Evolutionary conservation across 2,329 filamentous ascomycete species (phyloP).

Genomic region (Ascochyta viciae-villosae): DNA sequence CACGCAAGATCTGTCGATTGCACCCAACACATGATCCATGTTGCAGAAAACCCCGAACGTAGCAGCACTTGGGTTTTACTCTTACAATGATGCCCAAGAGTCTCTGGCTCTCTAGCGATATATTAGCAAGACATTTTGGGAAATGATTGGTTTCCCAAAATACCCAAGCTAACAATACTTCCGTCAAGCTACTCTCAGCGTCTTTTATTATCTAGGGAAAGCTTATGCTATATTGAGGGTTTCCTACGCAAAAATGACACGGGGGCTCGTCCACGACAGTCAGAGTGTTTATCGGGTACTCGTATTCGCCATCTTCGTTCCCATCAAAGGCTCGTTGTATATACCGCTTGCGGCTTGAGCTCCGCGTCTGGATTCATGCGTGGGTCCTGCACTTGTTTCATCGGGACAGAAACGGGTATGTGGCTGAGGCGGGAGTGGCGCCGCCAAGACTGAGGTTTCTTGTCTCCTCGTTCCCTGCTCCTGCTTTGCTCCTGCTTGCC

Average conservation of each 20-base stretch:
- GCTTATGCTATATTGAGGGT: not conserved
- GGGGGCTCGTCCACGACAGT: not conserved
- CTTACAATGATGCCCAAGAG: too few relatives aligned
- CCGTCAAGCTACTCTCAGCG: too few relatives aligned
- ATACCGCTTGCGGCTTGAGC: not conserved
- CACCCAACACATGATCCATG: not conserved
- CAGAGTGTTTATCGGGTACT: not conserved
- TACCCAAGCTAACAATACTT: too few relatives aligned
- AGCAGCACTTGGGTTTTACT: too few relatives aligned
- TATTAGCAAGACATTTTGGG: too few relatives aligned
- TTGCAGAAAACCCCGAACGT: too few relatives aligned
- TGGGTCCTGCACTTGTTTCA: conserved; percentile 11
- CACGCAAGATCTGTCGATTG: not conserved
- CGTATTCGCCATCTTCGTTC: not conserved
- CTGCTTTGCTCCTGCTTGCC: not conserved
- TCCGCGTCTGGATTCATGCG: conserved; percentile 13
- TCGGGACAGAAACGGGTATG: not conserved
- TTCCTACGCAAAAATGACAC: not conserved
- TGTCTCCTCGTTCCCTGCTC: not conserved
- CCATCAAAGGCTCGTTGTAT: not conserved
- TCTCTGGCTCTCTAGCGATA: too few relatives aligned
- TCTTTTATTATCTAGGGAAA: too few relatives aligned
- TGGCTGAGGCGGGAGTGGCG: conserved; percentile 2
- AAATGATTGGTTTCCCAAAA: too few relatives aligned
- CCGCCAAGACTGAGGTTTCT: not conserved